These are phyloP conservation scores for Cordia subcordata DNA, from an alignment of 257 asterid genomes.

Conservation along the genomic window DNA sequence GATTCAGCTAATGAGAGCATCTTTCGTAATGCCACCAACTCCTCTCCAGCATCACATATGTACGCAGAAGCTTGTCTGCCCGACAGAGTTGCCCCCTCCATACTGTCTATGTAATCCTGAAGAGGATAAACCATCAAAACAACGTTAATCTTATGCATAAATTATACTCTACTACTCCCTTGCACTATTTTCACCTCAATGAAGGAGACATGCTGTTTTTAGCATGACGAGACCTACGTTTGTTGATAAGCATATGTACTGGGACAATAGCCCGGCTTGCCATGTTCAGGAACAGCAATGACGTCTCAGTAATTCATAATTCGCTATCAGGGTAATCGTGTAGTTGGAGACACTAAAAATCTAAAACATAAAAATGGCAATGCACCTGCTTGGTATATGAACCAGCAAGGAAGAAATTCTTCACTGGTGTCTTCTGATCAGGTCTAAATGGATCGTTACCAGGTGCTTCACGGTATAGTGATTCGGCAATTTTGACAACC, in stretches of 20 bases:
- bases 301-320: too few species aligned
- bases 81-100: constrained; percentile 98
- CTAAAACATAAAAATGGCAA: not conserved
- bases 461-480: constrained; percentile 93
- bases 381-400: constrained; percentile 94
- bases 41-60: constrained; percentile 83
- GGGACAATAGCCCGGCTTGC: too few species aligned
- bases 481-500: constrained; percentile 90
- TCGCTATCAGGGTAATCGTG: too few species aligned
- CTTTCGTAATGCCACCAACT: constrained; percentile 53
- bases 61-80: constrained; percentile 92
- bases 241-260: too few species aligned
- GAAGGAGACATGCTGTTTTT: not conserved
- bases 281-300: too few species aligned
- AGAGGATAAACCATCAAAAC: not conserved
- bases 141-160: not conserved
- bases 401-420: constrained; percentile 94
- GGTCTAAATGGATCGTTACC: constrained; percentile 99
- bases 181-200: not conserved
- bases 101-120: constrained; percentile 98
- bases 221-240: too few species aligned
- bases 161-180: too few species aligned
- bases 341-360: not conserved
- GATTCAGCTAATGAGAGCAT: constrained; percentile 26
- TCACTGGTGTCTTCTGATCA: constrained; percentile 89